Evolutionary conservation across 805 yeast species (phyloP).

Genomic region (Wickerhamiella parazyma): DNA sequence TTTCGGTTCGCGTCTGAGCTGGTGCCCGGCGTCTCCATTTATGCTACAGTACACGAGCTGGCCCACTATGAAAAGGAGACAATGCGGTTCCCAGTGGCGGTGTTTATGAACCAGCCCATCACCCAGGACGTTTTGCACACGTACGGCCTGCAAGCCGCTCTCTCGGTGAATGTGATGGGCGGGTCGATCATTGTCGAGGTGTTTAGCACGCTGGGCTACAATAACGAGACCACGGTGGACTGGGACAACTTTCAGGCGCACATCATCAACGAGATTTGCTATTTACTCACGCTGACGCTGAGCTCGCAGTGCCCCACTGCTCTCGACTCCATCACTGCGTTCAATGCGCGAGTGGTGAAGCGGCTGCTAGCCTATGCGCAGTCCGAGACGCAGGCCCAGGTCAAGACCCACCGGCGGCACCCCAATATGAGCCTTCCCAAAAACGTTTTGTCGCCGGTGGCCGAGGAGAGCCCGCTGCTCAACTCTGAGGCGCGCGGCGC

Average conservation of each 20-base stretch:
- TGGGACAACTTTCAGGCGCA: slow-evolving; percentile 26
- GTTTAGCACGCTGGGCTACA: slow-evolving; percentile 19
- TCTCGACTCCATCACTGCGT: slow-evolving; percentile 21
- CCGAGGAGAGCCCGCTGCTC: background rate
- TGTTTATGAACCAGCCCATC: slow-evolving; percentile 48
- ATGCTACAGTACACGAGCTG: slow-evolving; percentile 28
- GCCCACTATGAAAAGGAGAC: slow-evolving; percentile 24
- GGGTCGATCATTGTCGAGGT: slow-evolving; percentile 22
- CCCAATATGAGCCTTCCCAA: slow-evolving; percentile 3
- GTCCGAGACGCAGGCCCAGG: slow-evolving; percentile 7
- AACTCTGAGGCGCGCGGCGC: background rate
- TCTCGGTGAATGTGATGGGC: slow-evolving; percentile 34
- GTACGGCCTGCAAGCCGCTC: slow-evolving; percentile 32
- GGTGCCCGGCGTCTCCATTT: slow-evolving; percentile 18
- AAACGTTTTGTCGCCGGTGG: slow-evolving; percentile 1
- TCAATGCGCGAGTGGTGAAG: slow-evolving; percentile 21
- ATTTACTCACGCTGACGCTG: slow-evolving; percentile 25
- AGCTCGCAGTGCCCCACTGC: slow-evolving; percentile 27
- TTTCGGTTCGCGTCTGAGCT: slow-evolving; percentile 36
- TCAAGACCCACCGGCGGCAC: slow-evolving; percentile 3
- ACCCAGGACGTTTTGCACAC: slow-evolving; percentile 27
- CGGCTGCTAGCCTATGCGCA: slow-evolving; percentile 22
- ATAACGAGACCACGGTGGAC: slow-evolving; percentile 20
- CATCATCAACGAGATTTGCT: slow-evolving; percentile 30
- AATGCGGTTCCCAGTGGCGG: slow-evolving; percentile 43